Conservation (phyloP, 176 grass and related monocot species). For the Zoysia pacifica region DNA sequence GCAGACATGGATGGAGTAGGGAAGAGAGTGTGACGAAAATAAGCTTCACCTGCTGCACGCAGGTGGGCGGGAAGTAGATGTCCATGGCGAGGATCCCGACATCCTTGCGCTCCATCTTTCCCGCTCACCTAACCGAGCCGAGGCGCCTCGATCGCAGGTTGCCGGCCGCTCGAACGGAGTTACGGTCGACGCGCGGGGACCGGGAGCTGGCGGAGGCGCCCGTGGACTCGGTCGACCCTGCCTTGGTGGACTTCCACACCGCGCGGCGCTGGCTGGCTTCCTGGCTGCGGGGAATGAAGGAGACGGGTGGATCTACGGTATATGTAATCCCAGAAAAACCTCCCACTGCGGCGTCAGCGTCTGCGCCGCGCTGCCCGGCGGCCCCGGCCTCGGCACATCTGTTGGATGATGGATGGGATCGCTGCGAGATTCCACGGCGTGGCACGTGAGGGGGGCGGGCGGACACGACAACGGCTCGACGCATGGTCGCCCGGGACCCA, state of each 20-base stretch:
- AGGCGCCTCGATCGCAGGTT: not conserved
- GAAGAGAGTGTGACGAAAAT: not conserved
- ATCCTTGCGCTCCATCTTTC: conserved; percentile 54
- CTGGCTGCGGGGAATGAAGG: not conserved
- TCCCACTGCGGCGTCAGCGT: not conserved
- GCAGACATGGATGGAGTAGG: not conserved
- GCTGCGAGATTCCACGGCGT: conserved; percentile 15
- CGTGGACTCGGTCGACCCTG: not conserved
- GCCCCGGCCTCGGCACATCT: not conserved
- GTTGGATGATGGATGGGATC: not conserved
- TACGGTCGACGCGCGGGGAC: not conserved
- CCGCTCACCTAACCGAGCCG: not conserved
- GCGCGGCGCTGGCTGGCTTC: not conserved
- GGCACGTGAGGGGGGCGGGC: conserved; percentile 4
- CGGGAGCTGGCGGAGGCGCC: not conserved
- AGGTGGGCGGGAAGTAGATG: conserved; percentile 84
- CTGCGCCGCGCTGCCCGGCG: not conserved
- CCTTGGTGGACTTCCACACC: not conserved
- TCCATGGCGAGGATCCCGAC: conserved; percentile 90
- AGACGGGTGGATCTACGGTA: conserved; percentile 4
- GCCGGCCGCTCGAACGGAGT: not conserved
- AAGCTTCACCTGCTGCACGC: conserved; percentile 64
- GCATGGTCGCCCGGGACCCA: not conserved
- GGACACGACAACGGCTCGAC: conserved; percentile 21
- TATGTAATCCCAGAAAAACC: not conserved